Percentiles rank a stretch among this genome's conserved stretches.
Conservation (phyloP, 139 green algal species). For the Chlamydomonas incerta region DNA sequence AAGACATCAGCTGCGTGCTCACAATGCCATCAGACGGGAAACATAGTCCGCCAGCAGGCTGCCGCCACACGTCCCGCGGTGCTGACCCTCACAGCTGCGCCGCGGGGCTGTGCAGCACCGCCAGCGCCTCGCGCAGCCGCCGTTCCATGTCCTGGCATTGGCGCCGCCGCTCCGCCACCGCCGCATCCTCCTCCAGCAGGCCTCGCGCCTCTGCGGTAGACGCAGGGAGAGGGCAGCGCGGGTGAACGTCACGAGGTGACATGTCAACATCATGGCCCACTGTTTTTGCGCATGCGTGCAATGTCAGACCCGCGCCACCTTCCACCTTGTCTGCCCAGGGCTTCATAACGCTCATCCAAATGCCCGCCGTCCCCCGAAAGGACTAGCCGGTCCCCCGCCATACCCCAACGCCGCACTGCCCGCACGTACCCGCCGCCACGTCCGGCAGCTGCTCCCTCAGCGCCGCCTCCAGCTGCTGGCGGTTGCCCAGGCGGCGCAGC, state of each 20-base stretch:
- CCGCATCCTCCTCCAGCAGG: slow-evolving; percentile 7
- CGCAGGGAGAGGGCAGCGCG: neutral
- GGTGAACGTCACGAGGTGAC: neutral
- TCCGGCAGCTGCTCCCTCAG: neutral
- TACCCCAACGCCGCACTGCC: too few relatives aligned
- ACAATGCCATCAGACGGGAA: too few relatives aligned
- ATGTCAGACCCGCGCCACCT: too few relatives aligned
- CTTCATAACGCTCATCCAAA: too few relatives aligned
- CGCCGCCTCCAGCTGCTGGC: neutral
- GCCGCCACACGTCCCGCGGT: too few relatives aligned
- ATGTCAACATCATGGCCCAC: too few relatives aligned
- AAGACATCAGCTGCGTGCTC: too few relatives aligned
- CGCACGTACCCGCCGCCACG: neutral
- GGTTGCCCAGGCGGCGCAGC: slow-evolving; percentile 1
- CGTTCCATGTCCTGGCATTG: neutral
- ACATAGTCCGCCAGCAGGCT: too few relatives aligned
- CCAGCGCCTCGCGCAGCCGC: slow-evolving; percentile 18
- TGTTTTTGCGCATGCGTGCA: too few relatives aligned
- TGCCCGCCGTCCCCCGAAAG: too few relatives aligned
- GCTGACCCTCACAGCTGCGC: neutral
- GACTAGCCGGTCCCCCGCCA: too few relatives aligned
- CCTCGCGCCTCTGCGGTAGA: neutral
- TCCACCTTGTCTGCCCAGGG: too few relatives aligned
- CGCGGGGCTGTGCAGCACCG: slow-evolving; percentile 1
- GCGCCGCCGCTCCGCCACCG: neutral